phyloP scores from a whole-genome alignment of 106 monocot species.

The Allium cepa region DNA sequence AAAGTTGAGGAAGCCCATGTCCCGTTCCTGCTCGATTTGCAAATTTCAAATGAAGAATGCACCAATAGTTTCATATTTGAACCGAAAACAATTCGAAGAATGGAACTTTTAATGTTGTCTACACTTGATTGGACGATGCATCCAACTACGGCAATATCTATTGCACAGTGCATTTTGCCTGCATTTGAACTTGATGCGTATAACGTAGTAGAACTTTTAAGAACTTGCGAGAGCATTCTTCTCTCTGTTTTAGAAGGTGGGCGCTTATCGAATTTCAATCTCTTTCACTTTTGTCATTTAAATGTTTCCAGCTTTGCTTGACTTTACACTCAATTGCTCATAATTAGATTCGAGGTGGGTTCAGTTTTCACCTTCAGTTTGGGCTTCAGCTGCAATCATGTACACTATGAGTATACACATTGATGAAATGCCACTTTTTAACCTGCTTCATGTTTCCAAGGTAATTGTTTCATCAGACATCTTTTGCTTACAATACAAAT shows the following conservation, averaged over 20 bases:
- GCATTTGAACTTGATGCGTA: not conserved
- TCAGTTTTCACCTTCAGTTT: constrained; percentile 48
- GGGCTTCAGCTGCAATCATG: constrained; percentile 62
- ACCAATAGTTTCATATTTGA: constrained; percentile 32
- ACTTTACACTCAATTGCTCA: not conserved
- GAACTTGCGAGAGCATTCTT: constrained; percentile 18
- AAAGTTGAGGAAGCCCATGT: constrained; percentile 59
- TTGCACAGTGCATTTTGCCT: constrained; percentile 28
- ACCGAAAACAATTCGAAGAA: constrained; percentile 42
- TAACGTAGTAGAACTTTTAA: constrained; percentile 13
- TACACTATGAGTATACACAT: constrained; percentile 15
- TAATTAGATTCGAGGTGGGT: constrained; percentile 68
- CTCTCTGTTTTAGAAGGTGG: constrained; percentile 20
- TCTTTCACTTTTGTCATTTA: not conserved
- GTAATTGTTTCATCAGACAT: constrained; percentile 8
- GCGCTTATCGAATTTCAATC: not conserved
- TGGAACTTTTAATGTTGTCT: constrained; percentile 60
- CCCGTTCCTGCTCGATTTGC: constrained; percentile 60
- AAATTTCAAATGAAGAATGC: constrained; percentile 3
- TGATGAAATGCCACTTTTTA: constrained; percentile 12
- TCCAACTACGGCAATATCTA: constrained; percentile 33
- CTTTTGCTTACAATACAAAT: not conserved
- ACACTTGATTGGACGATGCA: constrained; percentile 65
- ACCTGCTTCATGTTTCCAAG: constrained; percentile 43
- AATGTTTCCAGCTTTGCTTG: not conserved